Conservation (phyloP, 2,329 filamentous ascomycete genomes). For the Monosporascus ibericus region DNA sequence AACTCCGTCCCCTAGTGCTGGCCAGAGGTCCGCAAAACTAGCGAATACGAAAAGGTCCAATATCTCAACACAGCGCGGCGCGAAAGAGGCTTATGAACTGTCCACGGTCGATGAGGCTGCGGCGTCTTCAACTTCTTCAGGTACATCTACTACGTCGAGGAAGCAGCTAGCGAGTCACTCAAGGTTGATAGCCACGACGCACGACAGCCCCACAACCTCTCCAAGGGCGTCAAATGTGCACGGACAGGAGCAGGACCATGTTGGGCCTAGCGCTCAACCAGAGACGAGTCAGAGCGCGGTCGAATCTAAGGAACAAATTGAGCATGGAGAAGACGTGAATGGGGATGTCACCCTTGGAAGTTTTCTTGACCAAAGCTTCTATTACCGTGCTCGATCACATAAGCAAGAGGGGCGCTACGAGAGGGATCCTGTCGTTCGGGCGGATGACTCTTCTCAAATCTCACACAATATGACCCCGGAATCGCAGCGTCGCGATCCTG, state of each 20-base stretch:
- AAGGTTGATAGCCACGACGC: not conserved
- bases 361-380: constrained; percentile 22
- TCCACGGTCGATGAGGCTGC: not conserved
- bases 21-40: constrained; percentile 5
- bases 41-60: not conserved
- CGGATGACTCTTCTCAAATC: not conserved
- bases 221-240: not conserved
- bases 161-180: not conserved
- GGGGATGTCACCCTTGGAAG: constrained; percentile 14
- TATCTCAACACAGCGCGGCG: not conserved
- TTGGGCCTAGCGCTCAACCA: not conserved
- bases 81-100: not conserved
- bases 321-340: constrained; percentile 1
- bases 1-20: constrained; percentile 19
- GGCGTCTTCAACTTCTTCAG: not conserved
- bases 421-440: not conserved
- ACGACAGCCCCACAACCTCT: not conserved
- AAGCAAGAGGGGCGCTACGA: constrained; percentile 6
- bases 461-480: not conserved
- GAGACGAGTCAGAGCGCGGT: not conserved
- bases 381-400: constrained; percentile 18
- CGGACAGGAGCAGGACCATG: not conserved
- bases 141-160: not conserved
- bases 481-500: constrained; percentile 2
- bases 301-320: not conserved